These are phyloP conservation scores for Aspergillus flavus DNA, from an alignment of 2,329 filamentous ascomycete genomes.

Conservation along the genomic window DNA sequence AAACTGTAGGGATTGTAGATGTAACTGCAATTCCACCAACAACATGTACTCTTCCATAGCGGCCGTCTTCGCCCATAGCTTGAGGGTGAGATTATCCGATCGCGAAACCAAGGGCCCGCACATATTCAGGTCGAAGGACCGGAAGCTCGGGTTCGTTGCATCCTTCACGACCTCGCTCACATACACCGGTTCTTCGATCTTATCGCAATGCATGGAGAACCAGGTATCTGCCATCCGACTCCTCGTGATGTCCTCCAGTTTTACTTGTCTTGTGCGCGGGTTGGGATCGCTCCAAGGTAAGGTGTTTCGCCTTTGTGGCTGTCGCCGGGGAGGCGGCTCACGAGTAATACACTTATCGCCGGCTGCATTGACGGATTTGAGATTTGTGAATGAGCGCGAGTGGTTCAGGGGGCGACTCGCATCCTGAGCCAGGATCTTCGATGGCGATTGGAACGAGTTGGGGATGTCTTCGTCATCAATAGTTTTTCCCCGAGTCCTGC, in stretches of 20 bases:
- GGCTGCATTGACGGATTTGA: slow-evolving; percentile 36
- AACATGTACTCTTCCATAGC: slow-evolving; percentile 60
- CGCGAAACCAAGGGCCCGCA: slow-evolving; percentile 68
- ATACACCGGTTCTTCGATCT: slow-evolving; percentile 74
- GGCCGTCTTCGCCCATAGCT: slow-evolving; percentile 70
- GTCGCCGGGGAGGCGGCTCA: slow-evolving; percentile 23
- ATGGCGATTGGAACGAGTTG: slow-evolving; percentile 65
- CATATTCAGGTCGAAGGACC: slow-evolving; percentile 73
- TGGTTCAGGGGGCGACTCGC: slow-evolving; percentile 55
- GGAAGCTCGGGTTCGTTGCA: slow-evolving; percentile 90
- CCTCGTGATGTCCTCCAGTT: slow-evolving; percentile 72
- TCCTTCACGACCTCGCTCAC: slow-evolving; percentile 79
- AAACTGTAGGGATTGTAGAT: slow-evolving; percentile 74
- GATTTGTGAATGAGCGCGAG: slow-evolving; percentile 61
- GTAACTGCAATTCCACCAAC: slow-evolving; percentile 71
- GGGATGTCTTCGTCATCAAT: slow-evolving; percentile 77
- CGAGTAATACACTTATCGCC: slow-evolving; percentile 12
- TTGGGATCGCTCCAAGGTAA: slow-evolving; percentile 65
- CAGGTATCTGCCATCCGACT: slow-evolving; percentile 81
- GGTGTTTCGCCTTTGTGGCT: slow-evolving; percentile 58
- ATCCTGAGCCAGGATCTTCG: slow-evolving; percentile 62
- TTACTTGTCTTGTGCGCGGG: slow-evolving; percentile 67
- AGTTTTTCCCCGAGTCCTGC: slow-evolving; percentile 59
- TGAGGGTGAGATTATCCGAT: slow-evolving; percentile 65
- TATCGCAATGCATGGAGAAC: slow-evolving; percentile 77